Evolutionary conservation across 352 stramenopile genomes (phyloP), one percentile per base, ranked within the genome.

Genomic region (Pythium brassicae): DNA sequence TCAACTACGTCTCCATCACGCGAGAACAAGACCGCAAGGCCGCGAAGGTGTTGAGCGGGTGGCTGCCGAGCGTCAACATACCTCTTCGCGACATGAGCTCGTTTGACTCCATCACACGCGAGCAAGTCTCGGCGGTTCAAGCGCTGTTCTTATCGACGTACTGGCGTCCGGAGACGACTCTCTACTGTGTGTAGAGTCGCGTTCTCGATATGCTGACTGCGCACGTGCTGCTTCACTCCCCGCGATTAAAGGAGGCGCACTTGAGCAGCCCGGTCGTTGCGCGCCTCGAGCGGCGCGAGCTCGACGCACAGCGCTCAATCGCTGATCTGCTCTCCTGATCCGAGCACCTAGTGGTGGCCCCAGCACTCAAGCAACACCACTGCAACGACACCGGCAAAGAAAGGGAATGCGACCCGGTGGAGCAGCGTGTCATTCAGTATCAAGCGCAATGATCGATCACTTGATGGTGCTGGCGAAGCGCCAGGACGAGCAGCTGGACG

Each of bases 361-460:
- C 45, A 40, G 29, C 12, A 42, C 15, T 26, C 12, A 7, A 11
- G 27, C 23, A 26, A 22, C 20, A 35, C 29, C 29, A 35, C 29
- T 35, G 29, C 29, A 10, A 35, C 29, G 29, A 35, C 4, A 35
- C 29, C 29, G 29, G 29, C 29, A 10, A 35, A 35, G 29, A 35
- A n/a, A 40, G 11, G 22, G 26, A 49, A 40, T 32, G 29, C 12
- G 50, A 49, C 23, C 40, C 50, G 29, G 25, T 40, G 9, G 40
- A 57, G 40, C 39, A 55, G 27, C 29, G 19, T 7, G 17, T 57
- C 10, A 57, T 57, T 42, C 51, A 11, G 25, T 23, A 57, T 7
- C 51, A 57, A 50, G 26, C 5, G 29, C 51, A 11, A 37, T 57
- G 10, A 57, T 57, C 39, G 40, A 50, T 17, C 51, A 50, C 51